These are phyloP conservation scores for Hydrangea macrophylla DNA, from an alignment of 148 eudicot species.

Conservation along the genomic window DNA sequence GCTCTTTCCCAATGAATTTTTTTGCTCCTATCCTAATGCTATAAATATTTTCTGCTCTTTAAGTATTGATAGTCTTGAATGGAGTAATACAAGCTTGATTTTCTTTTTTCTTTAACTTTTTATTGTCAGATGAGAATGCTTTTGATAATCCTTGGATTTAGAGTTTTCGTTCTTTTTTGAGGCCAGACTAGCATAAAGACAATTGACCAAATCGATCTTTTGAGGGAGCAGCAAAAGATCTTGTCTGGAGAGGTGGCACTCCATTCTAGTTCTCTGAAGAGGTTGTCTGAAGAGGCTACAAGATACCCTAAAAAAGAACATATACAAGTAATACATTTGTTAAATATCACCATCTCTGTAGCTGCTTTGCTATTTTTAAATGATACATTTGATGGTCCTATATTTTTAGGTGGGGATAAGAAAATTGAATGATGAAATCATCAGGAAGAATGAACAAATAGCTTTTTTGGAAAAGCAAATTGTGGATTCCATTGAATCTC, in stretches of 20 bases:
- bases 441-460: conserved; percentile 66
- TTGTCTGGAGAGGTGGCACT: conserved; percentile 94
- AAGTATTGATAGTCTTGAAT: neutral
- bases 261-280: conserved; percentile 78
- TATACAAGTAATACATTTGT: conserved; percentile 49
- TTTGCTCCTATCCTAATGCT: neutral
- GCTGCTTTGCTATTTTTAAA: conserved; percentile 13
- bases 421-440: conserved; percentile 69
- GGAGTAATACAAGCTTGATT: neutral
- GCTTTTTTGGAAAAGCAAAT: conserved; percentile 72
- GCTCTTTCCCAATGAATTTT: neutral
- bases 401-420: conserved; percentile 63
- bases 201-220: conserved; percentile 82
- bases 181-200: conserved; percentile 71
- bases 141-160: conserved; percentile 5
- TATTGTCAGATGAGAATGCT: neutral
- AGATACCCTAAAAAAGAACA: conserved; percentile 60
- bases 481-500: conserved; percentile 46
- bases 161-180: conserved; percentile 12
- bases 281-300: conserved; percentile 75
- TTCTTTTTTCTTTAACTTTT: neutral
- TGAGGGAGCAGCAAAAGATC: conserved; percentile 92
- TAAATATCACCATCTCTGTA: conserved; percentile 1
- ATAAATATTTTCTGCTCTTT: neutral
- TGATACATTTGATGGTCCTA: conserved; percentile 14